Percentiles rank a stretch among this genome's conserved stretches.
Conservation (phyloP, 441 rosid species). For the Metrosideros polymorpha region DNA sequence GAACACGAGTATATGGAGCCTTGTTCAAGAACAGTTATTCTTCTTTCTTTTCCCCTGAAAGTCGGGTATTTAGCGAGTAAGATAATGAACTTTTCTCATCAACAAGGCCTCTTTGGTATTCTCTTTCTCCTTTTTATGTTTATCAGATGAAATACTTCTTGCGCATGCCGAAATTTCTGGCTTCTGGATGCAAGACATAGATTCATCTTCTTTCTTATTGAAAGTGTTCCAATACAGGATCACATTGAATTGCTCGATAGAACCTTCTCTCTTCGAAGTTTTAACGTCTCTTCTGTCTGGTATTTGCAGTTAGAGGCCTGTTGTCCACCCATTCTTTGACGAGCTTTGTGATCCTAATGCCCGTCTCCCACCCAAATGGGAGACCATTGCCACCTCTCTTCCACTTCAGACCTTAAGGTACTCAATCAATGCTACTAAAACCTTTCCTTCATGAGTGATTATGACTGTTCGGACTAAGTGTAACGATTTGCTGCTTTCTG, state of each 20-base stretch:
- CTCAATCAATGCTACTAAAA: neutral
- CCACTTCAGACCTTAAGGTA: constrained; percentile 66
- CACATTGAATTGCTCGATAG: neutral
- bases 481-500: neutral
- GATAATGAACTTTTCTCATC: neutral
- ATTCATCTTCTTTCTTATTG: neutral
- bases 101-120: neutral
- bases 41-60: neutral
- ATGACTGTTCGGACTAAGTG: neutral
- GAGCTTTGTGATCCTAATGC: constrained; percentile 54
- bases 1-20: neutral
- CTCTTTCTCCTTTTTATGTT: neutral
- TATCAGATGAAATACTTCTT: neutral
- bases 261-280: neutral
- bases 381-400: constrained; percentile 63
- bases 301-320: constrained; percentile 67
- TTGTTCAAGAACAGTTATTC: neutral
- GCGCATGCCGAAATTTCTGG: neutral
- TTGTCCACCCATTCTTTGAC: constrained; percentile 67
- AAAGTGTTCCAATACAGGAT: neutral
- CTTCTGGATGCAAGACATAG: neutral
- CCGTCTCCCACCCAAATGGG: constrained; percentile 52
- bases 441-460: neutral
- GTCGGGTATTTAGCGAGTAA: neutral
- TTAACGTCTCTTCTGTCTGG: neutral